A percentile compares a stretch with the other conserved stretches of the same genome.
phyloP scores from a whole-genome alignment of 345 rosid genomes.

The Euphorbia lathyris region DNA sequence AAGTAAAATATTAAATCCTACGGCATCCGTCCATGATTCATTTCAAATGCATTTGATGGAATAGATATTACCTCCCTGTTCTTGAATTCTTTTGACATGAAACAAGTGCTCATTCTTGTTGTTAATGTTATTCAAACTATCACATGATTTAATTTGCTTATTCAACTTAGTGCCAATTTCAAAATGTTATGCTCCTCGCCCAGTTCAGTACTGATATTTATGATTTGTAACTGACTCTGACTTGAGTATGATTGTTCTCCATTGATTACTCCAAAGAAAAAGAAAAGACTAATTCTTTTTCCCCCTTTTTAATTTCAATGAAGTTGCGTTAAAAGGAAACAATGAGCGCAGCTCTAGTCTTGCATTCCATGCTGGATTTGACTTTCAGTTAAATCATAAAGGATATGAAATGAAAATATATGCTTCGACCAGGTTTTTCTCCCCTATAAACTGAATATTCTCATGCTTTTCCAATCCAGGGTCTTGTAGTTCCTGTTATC shows the following conservation, averaged over 20 bases:
- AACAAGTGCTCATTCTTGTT: not conserved
- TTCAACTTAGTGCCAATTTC: not conserved
- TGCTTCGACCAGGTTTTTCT: not conserved
- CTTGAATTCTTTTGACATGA: not conserved
- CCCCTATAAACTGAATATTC: not conserved
- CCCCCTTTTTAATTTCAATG: not conserved
- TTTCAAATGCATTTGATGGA: not conserved
- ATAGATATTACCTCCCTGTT: not conserved
- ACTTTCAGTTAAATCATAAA: not conserved
- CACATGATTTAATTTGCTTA: not conserved
- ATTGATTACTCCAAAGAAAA: not conserved
- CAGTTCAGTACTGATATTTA: not conserved
- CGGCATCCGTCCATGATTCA: not conserved
- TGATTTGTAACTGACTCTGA: no score
- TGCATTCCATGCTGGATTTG: slow-evolving; percentile 6
- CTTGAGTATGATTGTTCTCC: not conserved
- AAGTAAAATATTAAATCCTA: not conserved
- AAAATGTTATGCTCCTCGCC: not conserved
- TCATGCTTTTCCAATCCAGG: slow-evolving; percentile 34
- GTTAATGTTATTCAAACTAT: not conserved
- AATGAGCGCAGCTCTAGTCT: not conserved
- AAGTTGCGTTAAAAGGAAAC: not conserved
- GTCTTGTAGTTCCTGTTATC: slow-evolving; percentile 84
- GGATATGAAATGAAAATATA: not conserved
- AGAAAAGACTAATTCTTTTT: not conserved